Evolutionary conservation across 306 rosid species (phyloP).

Genomic region (Calophaca sinica): DNA sequence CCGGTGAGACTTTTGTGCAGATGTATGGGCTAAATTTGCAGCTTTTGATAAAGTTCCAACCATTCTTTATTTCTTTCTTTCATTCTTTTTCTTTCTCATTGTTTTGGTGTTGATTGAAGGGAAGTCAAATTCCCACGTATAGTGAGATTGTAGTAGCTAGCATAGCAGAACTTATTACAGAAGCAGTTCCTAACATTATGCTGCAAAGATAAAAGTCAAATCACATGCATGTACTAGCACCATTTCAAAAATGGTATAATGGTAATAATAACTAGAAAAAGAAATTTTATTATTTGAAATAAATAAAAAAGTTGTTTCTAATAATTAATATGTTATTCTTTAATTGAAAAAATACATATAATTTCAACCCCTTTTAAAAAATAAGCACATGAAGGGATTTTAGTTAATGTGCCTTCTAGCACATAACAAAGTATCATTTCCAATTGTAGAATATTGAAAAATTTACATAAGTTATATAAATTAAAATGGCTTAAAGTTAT

Average conservation of each 20-base stretch:
- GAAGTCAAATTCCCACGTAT: slow-evolving; percentile 38
- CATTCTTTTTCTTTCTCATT: neutral
- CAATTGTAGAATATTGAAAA: no score
- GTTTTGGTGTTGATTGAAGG: slow-evolving; percentile 21
- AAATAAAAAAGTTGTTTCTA: neutral
- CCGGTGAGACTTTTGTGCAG: neutral
- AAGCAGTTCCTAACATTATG: slow-evolving; percentile 1
- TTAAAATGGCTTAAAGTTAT: no score
- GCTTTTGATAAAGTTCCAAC: slow-evolving; percentile 14
- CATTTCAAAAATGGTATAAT: neutral
- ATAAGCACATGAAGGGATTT: no score
- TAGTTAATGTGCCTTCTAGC: no score
- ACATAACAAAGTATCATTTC: no score
- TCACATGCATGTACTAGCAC: neutral
- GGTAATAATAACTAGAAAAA: neutral
- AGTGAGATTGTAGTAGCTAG: no score
- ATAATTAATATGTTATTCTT: no score
- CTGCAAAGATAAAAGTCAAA: slow-evolving; percentile 11
- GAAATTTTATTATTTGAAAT: neutral
- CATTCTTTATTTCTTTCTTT: neutral
- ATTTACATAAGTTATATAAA: no score
- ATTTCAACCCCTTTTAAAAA: no score
- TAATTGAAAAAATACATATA: no score
- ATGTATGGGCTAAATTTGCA: slow-evolving; percentile 22
- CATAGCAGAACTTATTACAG: neutral